A percentile compares a stretch with the other conserved stretches of the same genome.
Conservation (phyloP, 176 grass and related monocot species). For the Eleusine coracana region DNA sequence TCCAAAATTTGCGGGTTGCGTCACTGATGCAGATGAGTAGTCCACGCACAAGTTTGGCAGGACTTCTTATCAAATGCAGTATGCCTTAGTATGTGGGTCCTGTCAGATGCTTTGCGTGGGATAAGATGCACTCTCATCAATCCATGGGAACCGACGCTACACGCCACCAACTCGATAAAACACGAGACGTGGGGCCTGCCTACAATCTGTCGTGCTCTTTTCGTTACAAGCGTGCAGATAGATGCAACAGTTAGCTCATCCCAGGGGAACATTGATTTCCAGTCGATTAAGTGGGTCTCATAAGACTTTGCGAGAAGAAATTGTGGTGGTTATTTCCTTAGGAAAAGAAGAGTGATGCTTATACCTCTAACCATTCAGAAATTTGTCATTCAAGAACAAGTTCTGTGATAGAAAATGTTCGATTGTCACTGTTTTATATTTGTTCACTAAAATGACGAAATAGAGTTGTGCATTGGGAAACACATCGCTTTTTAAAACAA, state of each 20-base stretch:
- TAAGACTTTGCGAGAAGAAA: background rate
- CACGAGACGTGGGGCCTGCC: background rate
- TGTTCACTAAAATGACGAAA: background rate
- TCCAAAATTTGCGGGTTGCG: background rate
- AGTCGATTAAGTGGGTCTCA: background rate
- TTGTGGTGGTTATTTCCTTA: background rate
- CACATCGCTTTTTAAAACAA: background rate
- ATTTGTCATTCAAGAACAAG: background rate
- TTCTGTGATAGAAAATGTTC: background rate
- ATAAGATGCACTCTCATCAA: slow-evolving; percentile 32
- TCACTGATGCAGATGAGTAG: background rate
- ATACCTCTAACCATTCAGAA: background rate
- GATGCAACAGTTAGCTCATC: background rate
- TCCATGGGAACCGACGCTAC: background rate
- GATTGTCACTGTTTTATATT: background rate
- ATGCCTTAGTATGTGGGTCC: background rate
- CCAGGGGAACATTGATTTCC: background rate
- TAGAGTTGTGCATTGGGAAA: background rate
- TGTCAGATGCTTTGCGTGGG: slow-evolving; percentile 45
- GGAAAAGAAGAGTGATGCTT: background rate
- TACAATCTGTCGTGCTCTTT: background rate
- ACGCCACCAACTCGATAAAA: slow-evolving; percentile 1
- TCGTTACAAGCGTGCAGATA: background rate
- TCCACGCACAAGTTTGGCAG: slow-evolving; percentile 16
- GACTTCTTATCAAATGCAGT: slow-evolving; percentile 23